Evolutionary conservation across 306 rosid species (phyloP), one percentile per base, ranked within the genome.

Genomic region (Lathyrus tuberosus): DNA sequence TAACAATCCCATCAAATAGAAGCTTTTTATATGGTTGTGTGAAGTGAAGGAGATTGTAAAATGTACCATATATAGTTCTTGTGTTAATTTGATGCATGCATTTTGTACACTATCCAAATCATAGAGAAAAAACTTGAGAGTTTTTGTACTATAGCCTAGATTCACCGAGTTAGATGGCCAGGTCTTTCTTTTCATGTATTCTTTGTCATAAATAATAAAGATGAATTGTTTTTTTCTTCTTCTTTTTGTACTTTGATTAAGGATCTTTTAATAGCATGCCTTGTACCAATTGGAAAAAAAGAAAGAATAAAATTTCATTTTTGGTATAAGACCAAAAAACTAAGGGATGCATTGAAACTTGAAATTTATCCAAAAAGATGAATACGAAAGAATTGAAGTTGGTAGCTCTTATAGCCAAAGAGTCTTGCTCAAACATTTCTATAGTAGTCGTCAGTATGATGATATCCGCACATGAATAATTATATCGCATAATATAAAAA

Each of bases 1-100:
- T 4, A 86, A 85, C 43, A 51, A 51, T 3, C 83, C 88, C 30
- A 84, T 85, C 44, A 76, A 86, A 76, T 82, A 75, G 68, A 63
- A 65, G 43, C 38, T 24, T 57, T 67, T 9, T 8, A 41, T 10
- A 52, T 0, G 11, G 15, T 30, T 54, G 70, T 42, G 69, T 51
- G 57, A 74, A 65, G 69, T 44, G 57, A 74, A 65, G 43, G 67
- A 79, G 79, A 18, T 20, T 46, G 41, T 14, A 14, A 63, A 58
- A 76, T 71, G 75, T 72, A 52, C 75, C 66, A 33, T 59, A 72
- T 20, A 53, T 35, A 46, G 70, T 31, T 13, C 44, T 73, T 62
- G 63, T 59, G 16, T 18, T 18, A 18, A 43, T 68, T 70, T 10
- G 77, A 67, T 72, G 77, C 80, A 70, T 77, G 73, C 80, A 70